phyloP scores from a whole-genome alignment of 106 monocot species.

The Cymbidium sinense region DNA sequence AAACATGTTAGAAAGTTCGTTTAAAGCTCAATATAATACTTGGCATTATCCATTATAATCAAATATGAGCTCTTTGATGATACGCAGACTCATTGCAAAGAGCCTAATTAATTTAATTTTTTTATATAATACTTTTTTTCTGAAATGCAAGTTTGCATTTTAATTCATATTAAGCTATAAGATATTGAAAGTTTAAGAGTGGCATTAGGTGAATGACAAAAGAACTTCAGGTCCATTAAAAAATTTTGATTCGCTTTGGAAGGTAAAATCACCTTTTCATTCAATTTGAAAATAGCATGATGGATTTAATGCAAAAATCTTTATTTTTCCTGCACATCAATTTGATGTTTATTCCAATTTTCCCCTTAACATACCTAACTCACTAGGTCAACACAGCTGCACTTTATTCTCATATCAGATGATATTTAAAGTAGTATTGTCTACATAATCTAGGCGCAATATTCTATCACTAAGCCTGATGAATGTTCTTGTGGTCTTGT shows the following conservation, averaged over 20 bases:
- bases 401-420: no score
- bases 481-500: no score
- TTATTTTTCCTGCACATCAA: background rate
- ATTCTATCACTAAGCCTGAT: no score
- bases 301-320: background rate
- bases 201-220: background rate
- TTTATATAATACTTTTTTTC: slow-evolving; percentile 35
- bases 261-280: slow-evolving; percentile 19
- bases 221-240: slow-evolving; percentile 9
- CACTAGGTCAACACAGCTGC: no score
- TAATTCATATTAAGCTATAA: slow-evolving; percentile 18
- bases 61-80: slow-evolving; percentile 5
- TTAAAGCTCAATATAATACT: no score
- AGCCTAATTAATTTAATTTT: slow-evolving; percentile 17
- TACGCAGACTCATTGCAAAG: slow-evolving; percentile 26
- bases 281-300: background rate
- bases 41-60: background rate
- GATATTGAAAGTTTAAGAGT: slow-evolving; percentile 6
- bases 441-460: no score
- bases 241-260: slow-evolving; percentile 27
- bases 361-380: no score
- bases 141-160: slow-evolving; percentile 24
- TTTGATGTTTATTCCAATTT: no score
- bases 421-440: no score
- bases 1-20: no score